Base-by-base conservation (phyloP, 2,329 filamentous ascomycete species). In the Rutstroemia sydowiana region DNA sequence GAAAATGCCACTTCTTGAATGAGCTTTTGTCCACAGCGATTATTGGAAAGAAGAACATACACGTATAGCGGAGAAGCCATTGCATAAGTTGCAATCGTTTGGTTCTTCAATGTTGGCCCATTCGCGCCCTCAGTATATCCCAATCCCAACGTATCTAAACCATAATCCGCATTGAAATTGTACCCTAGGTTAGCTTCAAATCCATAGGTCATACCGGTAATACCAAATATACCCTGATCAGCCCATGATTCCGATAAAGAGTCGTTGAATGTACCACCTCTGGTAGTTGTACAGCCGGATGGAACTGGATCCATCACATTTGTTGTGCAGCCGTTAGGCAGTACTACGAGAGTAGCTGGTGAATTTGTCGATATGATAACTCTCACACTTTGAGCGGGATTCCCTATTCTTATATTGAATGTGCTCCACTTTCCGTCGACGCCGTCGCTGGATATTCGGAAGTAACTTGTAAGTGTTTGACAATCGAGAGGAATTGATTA, bases 341-440 rank as follows among this genome's bases (percentile, higher is more conserved):
- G 39, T 2, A 59, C 54, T 5, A 71, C 68, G 44, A 70, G 53
- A 9, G 68, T 61, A 40, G 68, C 57, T 2, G 68, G 65, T 10
- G 68, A 68, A 1, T 68, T 66, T 9, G 70, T 71, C 10, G 69
- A 71, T 7, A 70, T 62, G 6, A 69, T 58, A 3, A 69, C 69
- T 49, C 68, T 60, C 13, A 70, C 56, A 51, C 65, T 65, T 59
- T 79, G 75, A n/a, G 68, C 65, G 6, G 78, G 76, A 7, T 68
- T 71, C 31, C 81, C 81, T 21, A 76, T 73, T 62, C 70, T 76
- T 51, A 89, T 71, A n/a, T 71, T 72, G 57, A 87, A 80, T 8
- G 82, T 78, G 8, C 84, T 88, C 87, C 87, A 91, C 55, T 75
- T 75, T 7, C 84, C 84, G 64, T 87, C 83, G 58, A 77, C 74